A percentile compares a stretch with the other conserved stretches of the same genome.
These are phyloP conservation scores for Fusarium ramigenum DNA, from an alignment of 2,329 filamentous ascomycete genomes.

Conservation along the genomic window DNA sequence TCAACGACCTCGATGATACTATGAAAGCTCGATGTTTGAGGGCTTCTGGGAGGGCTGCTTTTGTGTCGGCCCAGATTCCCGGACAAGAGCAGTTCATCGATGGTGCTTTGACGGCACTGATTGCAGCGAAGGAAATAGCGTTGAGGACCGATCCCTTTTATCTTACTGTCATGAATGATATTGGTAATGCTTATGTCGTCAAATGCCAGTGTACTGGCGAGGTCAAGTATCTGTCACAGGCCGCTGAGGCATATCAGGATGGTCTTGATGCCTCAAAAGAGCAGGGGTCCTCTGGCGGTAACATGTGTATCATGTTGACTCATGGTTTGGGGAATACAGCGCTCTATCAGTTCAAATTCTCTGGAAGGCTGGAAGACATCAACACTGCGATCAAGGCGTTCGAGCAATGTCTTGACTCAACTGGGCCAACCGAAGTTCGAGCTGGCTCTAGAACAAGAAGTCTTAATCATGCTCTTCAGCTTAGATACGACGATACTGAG, in stretches of 20 bases:
- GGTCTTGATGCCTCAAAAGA: neutral
- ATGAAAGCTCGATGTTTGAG: neutral
- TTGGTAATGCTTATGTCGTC: neutral
- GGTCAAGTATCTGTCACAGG: neutral
- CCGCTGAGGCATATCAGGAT: neutral
- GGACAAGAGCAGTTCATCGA: neutral
- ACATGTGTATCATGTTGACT: neutral
- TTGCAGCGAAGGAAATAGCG: neutral
- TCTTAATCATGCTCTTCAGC: neutral
- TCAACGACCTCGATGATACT: neutral
- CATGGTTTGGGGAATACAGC: neutral
- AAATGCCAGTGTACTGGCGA: neutral
- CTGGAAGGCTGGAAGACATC: neutral
- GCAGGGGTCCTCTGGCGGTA: fast-evolving
- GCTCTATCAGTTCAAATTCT: neutral
- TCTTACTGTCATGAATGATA: neutral
- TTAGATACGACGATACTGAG: neutral
- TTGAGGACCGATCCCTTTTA: neutral
- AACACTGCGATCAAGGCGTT: neutral
- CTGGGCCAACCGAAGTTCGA: neutral
- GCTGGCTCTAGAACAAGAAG: neutral
- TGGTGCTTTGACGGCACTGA: neutral
- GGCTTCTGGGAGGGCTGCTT: neutral
- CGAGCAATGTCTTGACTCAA: neutral
- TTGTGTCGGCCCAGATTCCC: neutral